Conservation (phyloP, 2,329 filamentous ascomycete species). For the Cladosporium oxysporum region DNA sequence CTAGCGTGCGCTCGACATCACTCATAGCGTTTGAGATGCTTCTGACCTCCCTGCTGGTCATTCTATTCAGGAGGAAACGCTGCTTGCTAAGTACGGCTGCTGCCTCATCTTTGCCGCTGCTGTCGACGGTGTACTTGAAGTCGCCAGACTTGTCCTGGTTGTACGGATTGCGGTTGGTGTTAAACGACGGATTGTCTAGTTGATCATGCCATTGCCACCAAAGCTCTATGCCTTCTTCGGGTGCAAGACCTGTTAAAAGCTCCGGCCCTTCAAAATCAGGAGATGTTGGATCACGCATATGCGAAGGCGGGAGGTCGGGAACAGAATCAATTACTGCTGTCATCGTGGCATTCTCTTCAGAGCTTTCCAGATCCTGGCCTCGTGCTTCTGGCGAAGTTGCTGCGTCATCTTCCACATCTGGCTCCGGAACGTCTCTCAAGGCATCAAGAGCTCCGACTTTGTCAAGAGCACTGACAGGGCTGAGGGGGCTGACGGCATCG, state of each 20-base stretch:
- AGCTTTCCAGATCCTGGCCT: not conserved
- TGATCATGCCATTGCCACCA: slow-evolving; percentile 7
- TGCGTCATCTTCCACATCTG: not conserved
- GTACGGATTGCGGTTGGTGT: slow-evolving; percentile 3
- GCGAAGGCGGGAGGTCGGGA: not conserved
- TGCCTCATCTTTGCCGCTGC: not conserved
- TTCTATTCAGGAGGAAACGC: slow-evolving; percentile 2
- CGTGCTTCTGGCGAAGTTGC: not conserved
- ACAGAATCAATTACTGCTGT: not conserved
- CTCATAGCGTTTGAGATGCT: not conserved
- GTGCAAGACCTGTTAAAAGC: not conserved
- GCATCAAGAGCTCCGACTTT: not conserved
- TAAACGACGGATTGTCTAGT: not conserved
- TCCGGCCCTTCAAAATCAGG: slow-evolving; percentile 1
- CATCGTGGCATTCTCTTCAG: not conserved
- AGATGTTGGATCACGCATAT: not conserved
- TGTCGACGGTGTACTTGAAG: not conserved
- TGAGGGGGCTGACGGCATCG: not conserved
- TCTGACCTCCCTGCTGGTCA: not conserved
- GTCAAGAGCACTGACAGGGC: not conserved
- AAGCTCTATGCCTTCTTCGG: not conserved
- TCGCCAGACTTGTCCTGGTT: slow-evolving; percentile 3
- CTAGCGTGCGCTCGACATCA: not conserved
- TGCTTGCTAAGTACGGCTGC: not conserved
- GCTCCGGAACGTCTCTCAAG: not conserved